Percentiles rank a stretch among this genome's conserved stretches.
These are phyloP conservation scores for Quercus phellos DNA, from an alignment of 331 rosid species.

Conservation along the genomic window DNA sequence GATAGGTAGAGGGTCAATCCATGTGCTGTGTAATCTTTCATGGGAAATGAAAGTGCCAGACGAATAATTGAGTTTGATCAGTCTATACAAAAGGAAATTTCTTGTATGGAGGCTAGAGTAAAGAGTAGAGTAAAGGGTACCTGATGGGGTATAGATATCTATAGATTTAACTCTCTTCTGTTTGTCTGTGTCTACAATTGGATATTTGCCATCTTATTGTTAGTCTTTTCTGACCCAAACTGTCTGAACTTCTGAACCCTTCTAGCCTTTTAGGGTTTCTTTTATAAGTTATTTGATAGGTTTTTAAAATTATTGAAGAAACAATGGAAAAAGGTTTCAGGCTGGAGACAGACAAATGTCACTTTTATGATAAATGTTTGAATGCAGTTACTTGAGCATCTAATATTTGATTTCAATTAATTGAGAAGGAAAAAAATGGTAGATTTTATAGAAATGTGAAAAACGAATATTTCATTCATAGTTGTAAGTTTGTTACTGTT, in stretches of 20 bases:
- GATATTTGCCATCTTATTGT: not conserved
- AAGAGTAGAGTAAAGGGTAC: not conserved
- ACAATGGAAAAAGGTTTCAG: not conserved
- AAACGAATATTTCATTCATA: not conserved
- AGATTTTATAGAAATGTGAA: no score
- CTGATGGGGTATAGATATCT: not conserved
- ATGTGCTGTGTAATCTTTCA: not conserved
- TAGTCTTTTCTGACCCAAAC: not conserved
- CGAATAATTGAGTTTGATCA: not conserved
- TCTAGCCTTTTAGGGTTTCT: not conserved
- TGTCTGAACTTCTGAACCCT: not conserved
- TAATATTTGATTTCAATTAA: not conserved
- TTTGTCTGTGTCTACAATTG: not conserved
- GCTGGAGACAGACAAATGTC: not conserved
- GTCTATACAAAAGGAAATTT: not conserved
- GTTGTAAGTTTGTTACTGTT: not conserved
- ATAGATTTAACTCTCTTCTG: not conserved
- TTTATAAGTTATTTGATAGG: not conserved
- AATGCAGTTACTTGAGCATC: not conserved
- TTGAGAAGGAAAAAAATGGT: not conserved
- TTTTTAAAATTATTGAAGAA: not conserved
- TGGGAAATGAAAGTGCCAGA: not conserved
- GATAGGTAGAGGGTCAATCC: not conserved
- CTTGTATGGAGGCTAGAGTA: not conserved
- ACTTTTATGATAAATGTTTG: no score